These are phyloP conservation scores for Monosporascus sp. DNA, from an alignment of 2,329 filamentous ascomycete species.

Conservation along the genomic window DNA sequence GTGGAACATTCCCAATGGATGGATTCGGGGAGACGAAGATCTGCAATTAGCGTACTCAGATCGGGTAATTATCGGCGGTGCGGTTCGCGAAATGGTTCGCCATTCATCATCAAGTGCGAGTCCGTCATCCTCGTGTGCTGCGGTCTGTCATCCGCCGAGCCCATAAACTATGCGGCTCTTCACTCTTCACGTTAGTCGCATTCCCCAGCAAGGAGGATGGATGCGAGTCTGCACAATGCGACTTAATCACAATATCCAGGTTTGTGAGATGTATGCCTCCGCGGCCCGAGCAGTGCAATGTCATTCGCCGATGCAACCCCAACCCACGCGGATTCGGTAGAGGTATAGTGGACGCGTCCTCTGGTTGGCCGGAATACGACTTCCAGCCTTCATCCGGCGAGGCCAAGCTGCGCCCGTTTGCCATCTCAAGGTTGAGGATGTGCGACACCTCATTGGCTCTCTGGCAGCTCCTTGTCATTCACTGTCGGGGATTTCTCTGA, in stretches of 20 bases:
- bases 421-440: background rate
- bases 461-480: background rate
- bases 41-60: no score
- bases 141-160: no score
- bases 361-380: constrained; percentile 14
- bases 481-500: background rate
- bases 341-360: background rate
- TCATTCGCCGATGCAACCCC: background rate
- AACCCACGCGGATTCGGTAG: background rate
- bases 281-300: background rate
- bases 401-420: background rate
- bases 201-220: background rate
- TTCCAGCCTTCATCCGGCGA: background rate
- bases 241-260: background rate
- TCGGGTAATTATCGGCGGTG: background rate
- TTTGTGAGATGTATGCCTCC: no score
- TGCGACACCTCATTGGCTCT: background rate
- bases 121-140: no score
- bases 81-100: no score
- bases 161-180: background rate
- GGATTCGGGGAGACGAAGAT: background rate
- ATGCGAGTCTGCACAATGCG: background rate
- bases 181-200: background rate
- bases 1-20: background rate
- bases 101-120: no score